Percentiles rank a stretch among this genome's conserved stretches.
Conservation (phyloP, 2,329 filamentous ascomycete genomes). For the Penicillium oxalicum region DNA sequence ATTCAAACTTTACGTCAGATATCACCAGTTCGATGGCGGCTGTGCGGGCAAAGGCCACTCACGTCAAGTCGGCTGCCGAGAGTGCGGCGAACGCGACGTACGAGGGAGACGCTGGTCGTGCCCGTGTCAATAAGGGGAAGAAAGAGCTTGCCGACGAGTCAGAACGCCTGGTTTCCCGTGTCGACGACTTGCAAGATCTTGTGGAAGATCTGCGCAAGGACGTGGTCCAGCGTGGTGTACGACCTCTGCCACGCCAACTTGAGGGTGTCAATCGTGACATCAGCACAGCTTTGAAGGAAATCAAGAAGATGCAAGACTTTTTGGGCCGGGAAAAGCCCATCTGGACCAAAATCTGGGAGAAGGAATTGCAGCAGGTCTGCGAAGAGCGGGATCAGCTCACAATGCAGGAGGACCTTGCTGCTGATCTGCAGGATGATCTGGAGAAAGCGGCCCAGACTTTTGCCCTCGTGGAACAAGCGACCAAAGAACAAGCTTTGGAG, state of each 20-base stretch:
- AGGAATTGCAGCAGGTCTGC: slow-evolving; percentile 91
- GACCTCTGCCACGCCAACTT: slow-evolving; percentile 82
- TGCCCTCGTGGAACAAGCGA: slow-evolving; percentile 90
- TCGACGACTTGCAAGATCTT: slow-evolving; percentile 94
- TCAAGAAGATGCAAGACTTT: slow-evolving; percentile 92
- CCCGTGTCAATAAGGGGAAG: slow-evolving; percentile 79
- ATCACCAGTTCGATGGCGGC: slow-evolving; percentile 80
- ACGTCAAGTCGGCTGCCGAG: slow-evolving; percentile 69
- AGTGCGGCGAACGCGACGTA: slow-evolving; percentile 65
- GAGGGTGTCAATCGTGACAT: slow-evolving; percentile 88
- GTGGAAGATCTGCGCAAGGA: slow-evolving; percentile 97
- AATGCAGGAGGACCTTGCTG: slow-evolving; percentile 90
- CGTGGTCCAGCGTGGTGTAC: slow-evolving; percentile 85
- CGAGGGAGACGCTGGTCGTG: slow-evolving; percentile 72
- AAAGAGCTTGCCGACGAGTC: slow-evolving; percentile 82
- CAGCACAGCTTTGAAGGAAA: slow-evolving; percentile 68
- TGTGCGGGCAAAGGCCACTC: slow-evolving; percentile 72
- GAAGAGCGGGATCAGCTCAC: slow-evolving; percentile 91
- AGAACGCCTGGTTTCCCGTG: slow-evolving; percentile 81
- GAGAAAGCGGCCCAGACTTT: slow-evolving; percentile 94
- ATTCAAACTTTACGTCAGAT: slow-evolving; percentile 83
- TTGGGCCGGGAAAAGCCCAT: slow-evolving; percentile 86
- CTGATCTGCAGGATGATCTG: slow-evolving; percentile 87
- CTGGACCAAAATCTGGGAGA: slow-evolving; percentile 99
- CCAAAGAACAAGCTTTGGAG: slow-evolving; percentile 88